Conservation (phyloP, 352 stramenopile genomes). For the Globisporangium iwayamae region DNA sequence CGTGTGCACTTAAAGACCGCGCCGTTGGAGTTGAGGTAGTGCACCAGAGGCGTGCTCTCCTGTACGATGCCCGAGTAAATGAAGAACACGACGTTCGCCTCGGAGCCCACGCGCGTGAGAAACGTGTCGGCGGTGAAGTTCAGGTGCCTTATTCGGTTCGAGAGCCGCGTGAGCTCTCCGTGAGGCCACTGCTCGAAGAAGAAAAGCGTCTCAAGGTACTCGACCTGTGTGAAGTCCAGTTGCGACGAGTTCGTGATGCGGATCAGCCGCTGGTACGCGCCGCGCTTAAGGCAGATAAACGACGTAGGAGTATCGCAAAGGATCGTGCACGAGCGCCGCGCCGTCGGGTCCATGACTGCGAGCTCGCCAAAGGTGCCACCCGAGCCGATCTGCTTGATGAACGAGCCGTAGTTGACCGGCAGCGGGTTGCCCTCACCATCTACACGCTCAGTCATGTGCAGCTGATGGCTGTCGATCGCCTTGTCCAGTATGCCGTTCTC, state of each 20-base stretch:
- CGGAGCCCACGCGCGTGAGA: conserved; percentile 61
- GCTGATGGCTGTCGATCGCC: neutral
- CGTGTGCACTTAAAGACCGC: conserved; percentile 46
- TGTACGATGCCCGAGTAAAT: conserved; percentile 78
- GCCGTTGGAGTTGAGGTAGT: conserved; percentile 64
- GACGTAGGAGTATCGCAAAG: conserved; percentile 62
- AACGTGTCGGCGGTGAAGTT: conserved; percentile 64
- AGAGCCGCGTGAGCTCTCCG: conserved; percentile 63
- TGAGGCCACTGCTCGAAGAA: conserved; percentile 81
- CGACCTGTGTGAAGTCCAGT: conserved; percentile 78
- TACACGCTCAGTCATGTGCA: neutral
- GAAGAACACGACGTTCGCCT: conserved; percentile 74
- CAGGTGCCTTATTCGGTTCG: conserved; percentile 60
- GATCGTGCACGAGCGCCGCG: conserved; percentile 70
- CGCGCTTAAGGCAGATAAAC: conserved; percentile 85
- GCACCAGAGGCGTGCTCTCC: conserved; percentile 66
- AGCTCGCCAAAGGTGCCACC: conserved; percentile 80
- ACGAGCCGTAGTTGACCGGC: conserved; percentile 52
- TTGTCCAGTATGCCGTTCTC: conserved; percentile 18
- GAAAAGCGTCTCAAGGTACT: conserved; percentile 78
- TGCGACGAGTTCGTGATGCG: conserved; percentile 78
- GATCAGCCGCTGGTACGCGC: conserved; percentile 77
- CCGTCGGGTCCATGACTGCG: conserved; percentile 75
- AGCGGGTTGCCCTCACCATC: conserved; percentile 20
- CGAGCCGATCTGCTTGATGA: conserved; percentile 74